phyloP scores from a whole-genome alignment of 768 basidiomycete genomes.

The Hemileccinum rubropunctum region DNA sequence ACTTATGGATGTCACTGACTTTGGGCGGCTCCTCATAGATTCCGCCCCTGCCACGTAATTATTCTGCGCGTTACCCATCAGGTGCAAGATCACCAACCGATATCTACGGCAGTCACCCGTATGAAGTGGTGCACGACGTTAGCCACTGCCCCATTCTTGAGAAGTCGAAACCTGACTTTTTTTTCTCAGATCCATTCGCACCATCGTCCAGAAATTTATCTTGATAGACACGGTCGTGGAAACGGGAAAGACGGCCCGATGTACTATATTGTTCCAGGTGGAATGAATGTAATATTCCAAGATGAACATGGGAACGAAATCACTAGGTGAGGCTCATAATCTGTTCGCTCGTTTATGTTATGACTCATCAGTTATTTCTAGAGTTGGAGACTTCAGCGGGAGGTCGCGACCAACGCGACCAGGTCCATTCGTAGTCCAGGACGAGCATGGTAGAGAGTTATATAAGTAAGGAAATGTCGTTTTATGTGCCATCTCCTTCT shows the following conservation, averaged over 20 bases:
- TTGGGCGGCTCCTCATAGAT: slow-evolving; percentile 17
- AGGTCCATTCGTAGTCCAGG: slow-evolving; percentile 55
- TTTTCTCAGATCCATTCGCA: slow-evolving; percentile 23
- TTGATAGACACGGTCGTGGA: slow-evolving; percentile 22
- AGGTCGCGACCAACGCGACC: slow-evolving; percentile 26
- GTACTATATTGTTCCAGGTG: slow-evolving; percentile 65
- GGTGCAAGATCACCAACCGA: slow-evolving; percentile 27
- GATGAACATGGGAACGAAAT: slow-evolving; percentile 65
- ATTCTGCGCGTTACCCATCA: slow-evolving; percentile 14
- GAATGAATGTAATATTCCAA: slow-evolving; percentile 64
- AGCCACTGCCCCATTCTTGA: not conserved
- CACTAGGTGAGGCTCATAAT: slow-evolving; percentile 43
- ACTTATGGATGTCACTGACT: not conserved
- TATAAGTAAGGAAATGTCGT: slow-evolving; percentile 42
- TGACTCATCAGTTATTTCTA: slow-evolving; percentile 20
- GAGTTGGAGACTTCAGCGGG: slow-evolving; percentile 51
- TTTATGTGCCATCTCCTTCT: not conserved
- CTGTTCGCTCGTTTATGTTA: not conserved
- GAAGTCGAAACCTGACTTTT: slow-evolving; percentile 7
- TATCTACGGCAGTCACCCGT: slow-evolving; percentile 24
- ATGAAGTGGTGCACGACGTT: slow-evolving; percentile 21
- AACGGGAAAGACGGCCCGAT: slow-evolving; percentile 31
- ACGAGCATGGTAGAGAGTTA: slow-evolving; percentile 55
- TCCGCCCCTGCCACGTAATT: slow-evolving; percentile 27
- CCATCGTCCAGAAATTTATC: slow-evolving; percentile 21